These are phyloP conservation scores for Discostella pseudostelligera DNA, from an alignment of 108 stramenopile genomes.

Conservation along the genomic window DNA sequence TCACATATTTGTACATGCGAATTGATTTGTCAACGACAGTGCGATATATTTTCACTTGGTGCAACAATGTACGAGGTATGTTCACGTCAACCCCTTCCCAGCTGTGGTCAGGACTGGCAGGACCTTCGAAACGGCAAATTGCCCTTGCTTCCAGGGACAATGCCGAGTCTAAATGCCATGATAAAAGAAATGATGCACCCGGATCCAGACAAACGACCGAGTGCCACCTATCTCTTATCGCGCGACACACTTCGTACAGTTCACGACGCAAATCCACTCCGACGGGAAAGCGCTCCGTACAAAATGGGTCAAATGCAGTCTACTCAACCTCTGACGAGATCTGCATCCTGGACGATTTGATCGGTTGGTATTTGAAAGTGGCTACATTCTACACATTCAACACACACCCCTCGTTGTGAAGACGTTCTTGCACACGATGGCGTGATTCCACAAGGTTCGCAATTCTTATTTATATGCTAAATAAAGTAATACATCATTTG, in stretches of 20 bases:
- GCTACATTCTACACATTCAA: too few species aligned
- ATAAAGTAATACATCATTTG: background rate
- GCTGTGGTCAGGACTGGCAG: slow-evolving; percentile 65
- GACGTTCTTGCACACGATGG: too few species aligned
- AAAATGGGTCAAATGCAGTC: background rate
- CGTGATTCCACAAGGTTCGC: too few species aligned
- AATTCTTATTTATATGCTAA: background rate
- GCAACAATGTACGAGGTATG: slow-evolving; percentile 65
- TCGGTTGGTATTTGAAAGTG: too few species aligned
- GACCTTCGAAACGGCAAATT: slow-evolving; percentile 54
- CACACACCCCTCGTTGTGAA: too few species aligned
- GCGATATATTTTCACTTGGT: slow-evolving; percentile 75
- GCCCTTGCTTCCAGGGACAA: slow-evolving; percentile 28
- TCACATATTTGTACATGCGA: too few species aligned
- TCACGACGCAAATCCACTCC: background rate
- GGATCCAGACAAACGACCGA: slow-evolving; percentile 49
- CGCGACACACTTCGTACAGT: slow-evolving; percentile 19
- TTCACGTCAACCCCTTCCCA: slow-evolving; percentile 43
- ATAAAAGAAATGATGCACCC: slow-evolving; percentile 56
- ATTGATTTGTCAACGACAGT: slow-evolving; percentile 15
- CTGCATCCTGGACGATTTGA: slow-evolving; percentile 6
- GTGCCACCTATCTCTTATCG: slow-evolving; percentile 46
- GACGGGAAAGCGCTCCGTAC: background rate
- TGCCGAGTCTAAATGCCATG: slow-evolving; percentile 35
- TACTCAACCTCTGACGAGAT: slow-evolving; percentile 18